These are phyloP conservation scores for Coniochaeta prunicola DNA, from an alignment of 2,329 filamentous ascomycete genomes.

Conservation along the genomic window DNA sequence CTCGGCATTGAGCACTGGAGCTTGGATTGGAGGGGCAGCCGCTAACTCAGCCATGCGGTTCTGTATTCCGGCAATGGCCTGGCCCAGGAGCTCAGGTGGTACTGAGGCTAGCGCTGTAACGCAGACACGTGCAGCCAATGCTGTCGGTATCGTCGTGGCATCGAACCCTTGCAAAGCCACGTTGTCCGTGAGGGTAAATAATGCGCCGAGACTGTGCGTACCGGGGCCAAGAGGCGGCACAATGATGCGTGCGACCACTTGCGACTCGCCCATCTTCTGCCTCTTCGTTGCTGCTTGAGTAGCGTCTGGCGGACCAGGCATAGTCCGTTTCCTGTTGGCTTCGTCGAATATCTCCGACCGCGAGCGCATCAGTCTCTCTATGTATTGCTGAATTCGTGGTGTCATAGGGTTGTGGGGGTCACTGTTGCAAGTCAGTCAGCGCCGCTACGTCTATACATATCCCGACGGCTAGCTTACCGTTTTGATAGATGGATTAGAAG, in stretches of 20 bases:
- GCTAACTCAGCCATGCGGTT: conserved; percentile 18
- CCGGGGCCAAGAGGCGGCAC: conserved; percentile 69
- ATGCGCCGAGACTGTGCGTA: conserved; percentile 69
- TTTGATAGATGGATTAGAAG: conserved; percentile 78
- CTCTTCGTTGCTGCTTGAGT: conserved; percentile 78
- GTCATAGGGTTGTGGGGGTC: conserved; percentile 73
- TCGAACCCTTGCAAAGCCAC: conserved; percentile 71
- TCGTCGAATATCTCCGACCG: conserved; percentile 77
- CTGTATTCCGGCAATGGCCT: conserved; percentile 61
- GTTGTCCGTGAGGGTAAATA: conserved; percentile 81
- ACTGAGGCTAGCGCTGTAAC: conserved; percentile 69
- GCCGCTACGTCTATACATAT: neutral
- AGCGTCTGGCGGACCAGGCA: conserved; percentile 62
- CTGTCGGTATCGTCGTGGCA: conserved; percentile 67
- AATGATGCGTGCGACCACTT: conserved; percentile 36
- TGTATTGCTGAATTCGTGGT: conserved; percentile 75
- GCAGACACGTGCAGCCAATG: conserved; percentile 74
- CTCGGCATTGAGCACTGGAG: conserved; percentile 45
- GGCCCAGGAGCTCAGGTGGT: conserved; percentile 59
- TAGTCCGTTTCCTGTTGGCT: conserved; percentile 66
- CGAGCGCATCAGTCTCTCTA: conserved; percentile 74
- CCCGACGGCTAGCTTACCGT: conserved; percentile 41
- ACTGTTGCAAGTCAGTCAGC: conserved; percentile 35
- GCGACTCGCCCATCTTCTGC: conserved; percentile 54
- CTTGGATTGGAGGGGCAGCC: conserved; percentile 34